phyloP scores from a whole-genome alignment of 73 alveolate genomes.

The Diophrys appendiculata region DNA sequence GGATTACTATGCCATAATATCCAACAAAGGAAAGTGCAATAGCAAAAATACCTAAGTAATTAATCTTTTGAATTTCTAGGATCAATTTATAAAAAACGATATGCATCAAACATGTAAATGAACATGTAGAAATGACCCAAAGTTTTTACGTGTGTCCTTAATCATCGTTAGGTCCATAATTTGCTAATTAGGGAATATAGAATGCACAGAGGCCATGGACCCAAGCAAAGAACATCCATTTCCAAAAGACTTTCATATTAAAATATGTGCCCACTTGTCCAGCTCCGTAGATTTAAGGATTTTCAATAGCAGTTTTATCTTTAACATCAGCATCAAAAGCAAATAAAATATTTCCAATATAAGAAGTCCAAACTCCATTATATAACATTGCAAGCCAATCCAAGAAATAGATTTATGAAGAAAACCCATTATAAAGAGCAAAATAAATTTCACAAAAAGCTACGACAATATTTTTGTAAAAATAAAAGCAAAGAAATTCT shows the following conservation, averaged over 20 bases:
- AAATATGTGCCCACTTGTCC: slow-evolving; percentile 77
- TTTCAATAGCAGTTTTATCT: slow-evolving; percentile 9
- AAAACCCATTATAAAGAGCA: slow-evolving; percentile 83
- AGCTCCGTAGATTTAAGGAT: slow-evolving; percentile 78
- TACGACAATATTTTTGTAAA: slow-evolving; percentile 78
- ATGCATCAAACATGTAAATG: slow-evolving; percentile 78
- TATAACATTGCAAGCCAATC: slow-evolving; percentile 83
- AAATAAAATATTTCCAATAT: slow-evolving; percentile 62
- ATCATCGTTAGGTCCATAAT: slow-evolving; percentile 50
- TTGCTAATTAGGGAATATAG: slow-evolving; percentile 58
- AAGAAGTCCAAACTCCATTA: slow-evolving; percentile 87
- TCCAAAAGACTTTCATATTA: slow-evolving; percentile 78
- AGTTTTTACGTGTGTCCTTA: slow-evolving; percentile 66
- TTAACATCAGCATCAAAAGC: slow-evolving; percentile 53
- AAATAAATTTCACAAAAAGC: slow-evolving; percentile 71
- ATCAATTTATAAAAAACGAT: slow-evolving; percentile 78
- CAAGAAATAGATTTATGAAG: slow-evolving; percentile 86
- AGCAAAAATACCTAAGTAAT: slow-evolving; percentile 61
- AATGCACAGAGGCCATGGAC: slow-evolving; percentile 71
- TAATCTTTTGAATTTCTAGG: slow-evolving; percentile 77
- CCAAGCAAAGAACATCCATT: slow-evolving; percentile 69
- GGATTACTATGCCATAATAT: slow-evolving; percentile 72
- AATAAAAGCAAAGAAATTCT: slow-evolving; percentile 73
- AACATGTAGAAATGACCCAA: slow-evolving; percentile 74
- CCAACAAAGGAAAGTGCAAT: slow-evolving; percentile 61